Evolutionary conservation across 2,329 filamentous ascomycete species (phyloP).

Genomic region (Aspergillus bombycis): DNA sequence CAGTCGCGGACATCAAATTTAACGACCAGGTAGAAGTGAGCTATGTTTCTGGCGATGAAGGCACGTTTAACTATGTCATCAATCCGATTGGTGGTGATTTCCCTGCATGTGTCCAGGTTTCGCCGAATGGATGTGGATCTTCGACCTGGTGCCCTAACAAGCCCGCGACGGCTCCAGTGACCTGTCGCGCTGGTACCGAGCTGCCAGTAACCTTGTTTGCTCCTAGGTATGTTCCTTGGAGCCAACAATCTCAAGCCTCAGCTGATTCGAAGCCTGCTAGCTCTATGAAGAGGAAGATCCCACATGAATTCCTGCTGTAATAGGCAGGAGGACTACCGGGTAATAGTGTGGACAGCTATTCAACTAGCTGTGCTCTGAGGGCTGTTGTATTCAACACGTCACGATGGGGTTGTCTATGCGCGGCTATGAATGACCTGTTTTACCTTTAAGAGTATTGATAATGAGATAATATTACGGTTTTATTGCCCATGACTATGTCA

Average conservation of each 20-base stretch:
- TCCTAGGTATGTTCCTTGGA: not conserved
- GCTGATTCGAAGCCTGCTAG: not conserved
- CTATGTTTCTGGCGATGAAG: not conserved
- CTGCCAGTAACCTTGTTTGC: not conserved
- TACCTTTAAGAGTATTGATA: too few species aligned
- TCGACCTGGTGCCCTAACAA: not conserved
- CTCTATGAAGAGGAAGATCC: not conserved
- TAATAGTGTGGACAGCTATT: not conserved
- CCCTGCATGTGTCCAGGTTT: not conserved
- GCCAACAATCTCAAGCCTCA: not conserved
- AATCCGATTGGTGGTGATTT: not conserved
- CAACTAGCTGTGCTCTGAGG: not conserved
- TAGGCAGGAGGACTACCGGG: not conserved
- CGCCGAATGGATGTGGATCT: not conserved
- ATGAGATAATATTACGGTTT: too few species aligned
- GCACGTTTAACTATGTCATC: not conserved
- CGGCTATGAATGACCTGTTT: too few species aligned
- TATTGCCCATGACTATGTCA: too few species aligned
- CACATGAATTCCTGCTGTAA: not conserved
- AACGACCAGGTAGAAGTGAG: not conserved
- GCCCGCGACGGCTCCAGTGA: not conserved
- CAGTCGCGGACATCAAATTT: not conserved
- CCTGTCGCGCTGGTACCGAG: not conserved
- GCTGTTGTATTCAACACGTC: not conserved
- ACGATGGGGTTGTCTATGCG: not conserved